Base-by-base conservation (phyloP, 1,284 basidiomycete species). In the Pholiota adiposa region DNA sequence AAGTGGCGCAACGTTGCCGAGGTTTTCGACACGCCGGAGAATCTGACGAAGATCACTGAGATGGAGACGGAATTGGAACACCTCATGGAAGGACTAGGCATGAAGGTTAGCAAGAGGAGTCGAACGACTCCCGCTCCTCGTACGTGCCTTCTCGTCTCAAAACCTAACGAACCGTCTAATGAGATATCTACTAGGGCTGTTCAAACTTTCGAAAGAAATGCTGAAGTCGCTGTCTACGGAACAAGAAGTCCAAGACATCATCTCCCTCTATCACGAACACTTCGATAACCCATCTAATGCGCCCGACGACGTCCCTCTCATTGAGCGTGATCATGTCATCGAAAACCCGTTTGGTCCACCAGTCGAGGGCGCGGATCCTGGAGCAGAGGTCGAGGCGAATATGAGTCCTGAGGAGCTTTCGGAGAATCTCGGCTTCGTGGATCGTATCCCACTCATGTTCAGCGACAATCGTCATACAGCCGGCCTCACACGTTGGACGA, bases 331-430 rank as follows among this genome's bases (percentile, higher is more conserved):
- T n/a, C n/a, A n/a, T n/a, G 7, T 31, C 34, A 16, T 51, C 21
- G 36, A 19, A 16, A 8, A 54, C 51, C n/a, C 33, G 27, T 16
- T 23, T 52, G 5, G 29, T 4, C 29, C 5, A 31, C 29, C 11
- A 11, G 36, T 38, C 36, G 61, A 66, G 12, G 38, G 36, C 1
- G 33, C 46, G 0, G 67, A 70, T 55, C 60, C 62, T 25, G 73
- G 73, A 0, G 60, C 70, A 16, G 72, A 72, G 16, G 19, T 65
- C 1, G 73, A 73, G 49, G 43, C 61, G 2, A 57, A 4, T 0
- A 58, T 67, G 31, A 19, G 53, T 14, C 41, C 50, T 2, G 51
- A 49, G 0, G 7, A 18, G 1, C 54, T 70, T 18, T 44, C 59
- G 0, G 5, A 31, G 0, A 54, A 62, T n/a, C 59, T 75, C 0